Conservation (phyloP, 129 eudicot genomes). For the Smallanthus sonchifolius region DNA sequence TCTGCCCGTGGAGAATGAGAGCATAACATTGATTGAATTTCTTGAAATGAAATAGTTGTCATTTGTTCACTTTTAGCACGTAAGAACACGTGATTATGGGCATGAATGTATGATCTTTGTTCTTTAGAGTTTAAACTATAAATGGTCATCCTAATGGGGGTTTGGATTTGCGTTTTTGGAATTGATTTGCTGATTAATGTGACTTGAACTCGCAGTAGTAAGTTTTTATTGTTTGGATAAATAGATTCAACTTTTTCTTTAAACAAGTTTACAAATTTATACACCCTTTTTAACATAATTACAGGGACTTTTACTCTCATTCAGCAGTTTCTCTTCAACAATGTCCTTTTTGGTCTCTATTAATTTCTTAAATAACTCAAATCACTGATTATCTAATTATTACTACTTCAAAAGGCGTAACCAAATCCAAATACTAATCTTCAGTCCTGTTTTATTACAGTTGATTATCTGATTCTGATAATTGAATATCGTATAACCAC, state of each 20-base stretch:
- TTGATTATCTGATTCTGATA: background rate
- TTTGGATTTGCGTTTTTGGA: slow-evolving; percentile 5
- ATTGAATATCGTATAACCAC: background rate
- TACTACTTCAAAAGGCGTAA: background rate
- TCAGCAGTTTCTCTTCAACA: background rate
- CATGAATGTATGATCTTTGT: slow-evolving; percentile 4
- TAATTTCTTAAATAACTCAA: background rate
- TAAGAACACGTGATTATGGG: background rate
- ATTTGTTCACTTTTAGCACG: slow-evolving; percentile 2
- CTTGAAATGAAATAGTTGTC: slow-evolving; percentile 1
- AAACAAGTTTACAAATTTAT: background rate
- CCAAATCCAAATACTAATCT: background rate
- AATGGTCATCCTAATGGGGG: background rate
- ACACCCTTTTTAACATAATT: background rate
- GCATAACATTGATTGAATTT: background rate
- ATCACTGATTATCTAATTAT: background rate
- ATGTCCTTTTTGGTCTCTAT: background rate
- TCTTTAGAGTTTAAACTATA: background rate
- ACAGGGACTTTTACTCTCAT: background rate
- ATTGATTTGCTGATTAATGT: background rate
- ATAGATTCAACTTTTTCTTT: background rate
- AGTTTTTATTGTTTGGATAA: background rate
- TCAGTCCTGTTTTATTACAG: background rate
- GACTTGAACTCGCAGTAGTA: background rate
- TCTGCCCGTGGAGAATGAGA: background rate